These are phyloP conservation scores for Clarireedia monteithiana DNA, from an alignment of 2,329 filamentous ascomycete species.

Conservation along the genomic window DNA sequence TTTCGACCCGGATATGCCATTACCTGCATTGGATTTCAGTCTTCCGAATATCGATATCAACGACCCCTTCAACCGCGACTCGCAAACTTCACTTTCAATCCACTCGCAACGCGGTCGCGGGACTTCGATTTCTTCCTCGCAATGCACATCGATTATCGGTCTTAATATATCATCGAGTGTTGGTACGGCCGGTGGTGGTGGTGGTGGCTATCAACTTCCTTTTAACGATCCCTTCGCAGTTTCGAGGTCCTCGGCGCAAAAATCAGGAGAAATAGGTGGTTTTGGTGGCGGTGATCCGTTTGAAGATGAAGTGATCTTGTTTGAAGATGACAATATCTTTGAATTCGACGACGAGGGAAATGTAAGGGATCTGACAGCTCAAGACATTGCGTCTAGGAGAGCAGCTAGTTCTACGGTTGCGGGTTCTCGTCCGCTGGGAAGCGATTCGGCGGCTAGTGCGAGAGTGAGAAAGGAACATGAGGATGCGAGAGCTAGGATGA, in stretches of 20 bases:
- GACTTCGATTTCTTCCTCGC: slow-evolving; percentile 16
- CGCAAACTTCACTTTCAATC: slow-evolving; percentile 29
- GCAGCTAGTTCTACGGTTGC: slow-evolving; percentile 4
- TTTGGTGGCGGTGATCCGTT: slow-evolving; percentile 26
- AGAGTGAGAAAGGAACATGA: slow-evolving; percentile 36
- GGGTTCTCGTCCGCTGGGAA: slow-evolving; percentile 14
- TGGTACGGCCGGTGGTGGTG: slow-evolving; percentile 34
- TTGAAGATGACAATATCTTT: slow-evolving; percentile 37
- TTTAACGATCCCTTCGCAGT: slow-evolving; percentile 19
- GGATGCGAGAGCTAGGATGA: slow-evolving; percentile 28
- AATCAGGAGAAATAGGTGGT: slow-evolving; percentile 13
- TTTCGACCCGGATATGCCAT: slow-evolving; percentile 60
- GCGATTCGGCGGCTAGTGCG: slow-evolving; percentile 32
- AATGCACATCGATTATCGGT: slow-evolving; percentile 26
- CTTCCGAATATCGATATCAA: slow-evolving; percentile 1
- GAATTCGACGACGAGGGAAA: slow-evolving; percentile 55
- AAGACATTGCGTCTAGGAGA: slow-evolving; percentile 18
- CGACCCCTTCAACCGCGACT: slow-evolving; percentile 22
- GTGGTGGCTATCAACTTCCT: slow-evolving; percentile 27
- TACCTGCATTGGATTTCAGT: slow-evolving; percentile 49
- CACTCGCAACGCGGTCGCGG: slow-evolving; percentile 15
- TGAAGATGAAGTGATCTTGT: slow-evolving; percentile 23
- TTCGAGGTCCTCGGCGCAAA: slow-evolving; percentile 29
- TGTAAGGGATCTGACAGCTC: slow-evolving; percentile 38
- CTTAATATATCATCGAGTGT: slow-evolving; percentile 40